Base-by-base conservation (phyloP, 1,284 basidiomycete species). In the Papiliotrema nemorosa region DNA sequence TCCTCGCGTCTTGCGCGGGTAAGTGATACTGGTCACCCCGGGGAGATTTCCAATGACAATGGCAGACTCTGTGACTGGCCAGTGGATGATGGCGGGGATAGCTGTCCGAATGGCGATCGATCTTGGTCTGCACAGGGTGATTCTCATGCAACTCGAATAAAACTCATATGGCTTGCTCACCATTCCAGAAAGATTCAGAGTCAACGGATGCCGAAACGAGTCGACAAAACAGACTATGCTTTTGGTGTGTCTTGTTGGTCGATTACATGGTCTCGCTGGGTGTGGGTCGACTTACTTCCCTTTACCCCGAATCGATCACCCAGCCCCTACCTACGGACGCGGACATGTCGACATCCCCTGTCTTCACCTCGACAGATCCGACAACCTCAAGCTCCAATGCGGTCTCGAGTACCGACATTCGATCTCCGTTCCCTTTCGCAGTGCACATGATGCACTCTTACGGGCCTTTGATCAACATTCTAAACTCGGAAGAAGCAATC, bases 71-170 rank as follows among this genome's bases (percentile, higher is more conserved):
- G 63, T 66, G 44, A 55, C 57, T n/a, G 66, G 66, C 39, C 55
- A 58, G 24, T 66, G 62, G 63, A 64, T 66, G 56, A 55, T 65
- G 47, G 60, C 57, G 0, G 63, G 66, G 3, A 44, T 59, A 21
- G 66, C 66, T 3, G 66, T 64, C 2, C 54, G 66, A 38, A 66
- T 67, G 63, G 38, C 54, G 5, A 58, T 66, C 18, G 66, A 67
- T 46, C 47, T 57, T 5, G 66, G 62, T 4, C 43, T 66, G 16
- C 66, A 67, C 34, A 40, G 66, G 33, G 60, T 63, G 35, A 37
- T 50, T 53, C 31, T 10, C 37, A 34, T 34, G 31, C 31, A n/a
- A 10, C 31, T n/a, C n/a, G 18, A 20, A 24, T 25, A 14, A 7
- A 14, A 14, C 22, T 25, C 12, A 16, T 6, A n/a, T 27, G 31